Evolutionary conservation across 257 asterid species (phyloP).

Genomic region (Lavandula angustifolia): DNA sequence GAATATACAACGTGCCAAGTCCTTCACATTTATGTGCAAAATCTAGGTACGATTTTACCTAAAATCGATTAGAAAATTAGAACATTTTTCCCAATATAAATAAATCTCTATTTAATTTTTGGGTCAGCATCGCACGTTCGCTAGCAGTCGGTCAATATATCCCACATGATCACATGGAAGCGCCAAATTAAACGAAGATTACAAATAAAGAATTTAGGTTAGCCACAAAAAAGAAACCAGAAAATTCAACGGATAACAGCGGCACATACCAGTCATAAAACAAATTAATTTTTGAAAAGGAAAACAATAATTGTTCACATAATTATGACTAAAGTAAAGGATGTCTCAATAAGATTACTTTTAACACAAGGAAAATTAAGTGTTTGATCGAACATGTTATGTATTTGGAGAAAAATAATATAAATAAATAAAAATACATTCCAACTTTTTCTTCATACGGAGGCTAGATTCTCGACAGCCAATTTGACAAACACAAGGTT

Average conservation of each 20-base stretch:
- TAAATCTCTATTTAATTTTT: no score
- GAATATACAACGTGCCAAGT: not conserved
- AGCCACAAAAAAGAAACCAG: not conserved
- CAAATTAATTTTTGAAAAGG: not conserved
- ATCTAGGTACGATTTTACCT: not conserved
- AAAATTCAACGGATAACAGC: slow-evolving; percentile 25
- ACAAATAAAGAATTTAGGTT: not conserved
- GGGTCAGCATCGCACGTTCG: not conserved
- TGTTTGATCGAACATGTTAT: no score
- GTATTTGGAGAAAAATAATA: no score
- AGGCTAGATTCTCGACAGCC: no score
- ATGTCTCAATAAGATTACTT: slow-evolving; percentile 20
- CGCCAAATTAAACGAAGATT: no score
- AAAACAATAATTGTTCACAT: slow-evolving; percentile 8
- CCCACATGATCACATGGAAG: no score
- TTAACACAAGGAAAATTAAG: no score
- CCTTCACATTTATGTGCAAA: not conserved
- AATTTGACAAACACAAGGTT: no score
- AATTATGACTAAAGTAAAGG: slow-evolving; percentile 20
- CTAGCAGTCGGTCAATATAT: not conserved
- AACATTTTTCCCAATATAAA: not conserved
- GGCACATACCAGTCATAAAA: slow-evolving; percentile 17
- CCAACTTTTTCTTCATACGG: no score
- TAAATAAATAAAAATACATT: no score
- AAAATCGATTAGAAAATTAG: not conserved